A percentile compares a stretch with the other conserved stretches of the same genome.
Evolutionary conservation across 768 basidiomycete genomes (phyloP).

Genomic region (Boletus reticulatus): DNA sequence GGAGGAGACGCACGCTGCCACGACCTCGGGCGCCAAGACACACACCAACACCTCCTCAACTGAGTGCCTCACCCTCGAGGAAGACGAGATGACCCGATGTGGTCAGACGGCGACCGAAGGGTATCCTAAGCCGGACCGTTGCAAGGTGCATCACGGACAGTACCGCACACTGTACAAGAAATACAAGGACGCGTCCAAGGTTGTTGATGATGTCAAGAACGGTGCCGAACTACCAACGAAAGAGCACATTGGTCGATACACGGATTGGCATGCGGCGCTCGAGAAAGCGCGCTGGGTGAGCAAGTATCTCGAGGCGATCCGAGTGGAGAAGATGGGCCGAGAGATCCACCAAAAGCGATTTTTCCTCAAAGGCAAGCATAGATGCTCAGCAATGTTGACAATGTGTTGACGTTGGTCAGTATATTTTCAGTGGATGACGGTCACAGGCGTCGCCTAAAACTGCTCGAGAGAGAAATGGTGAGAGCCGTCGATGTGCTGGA

Average conservation of each 20-base stretch:
- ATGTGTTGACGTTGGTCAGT: too few relatives aligned
- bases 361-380: constrained; percentile 14
- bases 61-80: too few relatives aligned
- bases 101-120: too few relatives aligned
- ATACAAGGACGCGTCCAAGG: constrained; percentile 28
- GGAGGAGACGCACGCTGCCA: too few relatives aligned
- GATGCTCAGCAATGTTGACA: too few relatives aligned
- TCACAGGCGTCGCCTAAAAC: constrained; percentile 29
- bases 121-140: too few relatives aligned
- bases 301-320: constrained; percentile 32
- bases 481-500: constrained; percentile 19
- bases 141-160: too few relatives aligned
- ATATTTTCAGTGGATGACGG: constrained; percentile 26
- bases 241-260: constrained; percentile 10
- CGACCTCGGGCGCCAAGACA: too few relatives aligned
- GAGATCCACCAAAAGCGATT: constrained; percentile 32
- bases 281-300: constrained; percentile 23
- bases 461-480: constrained; percentile 30
- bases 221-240: constrained; percentile 16
- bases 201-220: constrained; percentile 20
- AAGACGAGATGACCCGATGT: too few relatives aligned
- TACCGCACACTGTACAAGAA: background rate
- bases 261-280: constrained; percentile 10
- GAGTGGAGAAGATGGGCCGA: constrained; percentile 31
- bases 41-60: too few relatives aligned